Conservation (phyloP, 192 early-diverging fungal genomes). For the Entomortierella parvispora region DNA sequence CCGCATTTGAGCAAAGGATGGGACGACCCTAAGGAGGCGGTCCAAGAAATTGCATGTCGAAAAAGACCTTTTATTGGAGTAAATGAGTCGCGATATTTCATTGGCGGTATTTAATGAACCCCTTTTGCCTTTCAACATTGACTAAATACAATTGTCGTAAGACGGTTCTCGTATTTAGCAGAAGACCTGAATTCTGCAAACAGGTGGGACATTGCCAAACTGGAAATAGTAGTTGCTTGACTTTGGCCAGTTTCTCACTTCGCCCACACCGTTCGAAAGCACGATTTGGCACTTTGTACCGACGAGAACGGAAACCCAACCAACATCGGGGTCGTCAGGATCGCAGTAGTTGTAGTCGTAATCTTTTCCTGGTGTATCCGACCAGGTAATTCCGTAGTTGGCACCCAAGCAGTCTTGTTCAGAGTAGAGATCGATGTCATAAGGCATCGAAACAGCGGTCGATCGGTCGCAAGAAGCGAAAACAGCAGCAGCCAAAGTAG, state of each 20-base stretch:
- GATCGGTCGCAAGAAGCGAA: slow-evolving; percentile 2
- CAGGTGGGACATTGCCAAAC: neutral
- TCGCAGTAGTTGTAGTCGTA: neutral
- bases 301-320: neutral
- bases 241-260: neutral
- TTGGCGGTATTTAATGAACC: too few species aligned
- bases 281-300: neutral
- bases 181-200: neutral
- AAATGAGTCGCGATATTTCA: too few species aligned
- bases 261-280: neutral
- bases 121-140: too few species aligned
- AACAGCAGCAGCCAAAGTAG: neutral
- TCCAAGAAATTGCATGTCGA: too few species aligned
- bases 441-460: slow-evolving; percentile 4
- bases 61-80: too few species aligned
- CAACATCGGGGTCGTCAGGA: neutral
- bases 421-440: slow-evolving; percentile 1
- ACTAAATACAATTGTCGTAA: too few species aligned
- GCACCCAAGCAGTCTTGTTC: neutral
- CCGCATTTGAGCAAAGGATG: too few species aligned
- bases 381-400: neutral
- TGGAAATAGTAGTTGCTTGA: neutral
- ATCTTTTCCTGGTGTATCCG: neutral
- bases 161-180: too few species aligned
- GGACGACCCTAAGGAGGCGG: too few species aligned